These are phyloP conservation scores for Fusarium sacchari DNA, from an alignment of 2,329 filamentous ascomycete species.

Conservation along the genomic window DNA sequence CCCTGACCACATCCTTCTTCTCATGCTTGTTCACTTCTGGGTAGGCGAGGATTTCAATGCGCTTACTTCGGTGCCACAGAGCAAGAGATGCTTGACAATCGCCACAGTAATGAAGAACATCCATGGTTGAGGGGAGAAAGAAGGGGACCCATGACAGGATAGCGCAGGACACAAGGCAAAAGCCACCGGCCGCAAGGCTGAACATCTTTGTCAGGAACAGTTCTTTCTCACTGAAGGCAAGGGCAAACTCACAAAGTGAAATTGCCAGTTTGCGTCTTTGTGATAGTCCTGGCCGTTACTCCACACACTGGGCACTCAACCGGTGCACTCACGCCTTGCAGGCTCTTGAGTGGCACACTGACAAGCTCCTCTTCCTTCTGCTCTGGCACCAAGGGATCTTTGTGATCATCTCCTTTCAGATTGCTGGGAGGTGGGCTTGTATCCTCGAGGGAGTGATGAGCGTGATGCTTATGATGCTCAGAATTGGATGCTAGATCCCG, in stretches of 20 bases:
- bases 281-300: constrained; percentile 12
- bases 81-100: constrained; percentile 35
- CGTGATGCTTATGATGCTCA: background rate
- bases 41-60: constrained; percentile 30
- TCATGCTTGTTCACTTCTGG: background rate
- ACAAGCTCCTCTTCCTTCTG: background rate
- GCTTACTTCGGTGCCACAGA: constrained; percentile 34
- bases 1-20: background rate
- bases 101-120: constrained; percentile 38
- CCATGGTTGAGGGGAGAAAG: constrained; percentile 28
- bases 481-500: background rate
- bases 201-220: background rate
- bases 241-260: constrained; percentile 29
- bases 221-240: background rate
- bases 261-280: constrained; percentile 14
- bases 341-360: constrained; percentile 22
- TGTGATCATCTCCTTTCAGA: background rate
- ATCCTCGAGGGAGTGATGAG: background rate
- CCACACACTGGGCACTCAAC: constrained; percentile 36
- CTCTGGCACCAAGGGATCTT: background rate
- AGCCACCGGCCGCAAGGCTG: accelerated
- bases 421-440: background rate
- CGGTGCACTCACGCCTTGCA: constrained; percentile 24
- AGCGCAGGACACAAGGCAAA: accelerated
- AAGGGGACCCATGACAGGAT: background rate